Conservation (phyloP, 2,329 filamentous ascomycete genomes). For the Dothistroma pini region DNA sequence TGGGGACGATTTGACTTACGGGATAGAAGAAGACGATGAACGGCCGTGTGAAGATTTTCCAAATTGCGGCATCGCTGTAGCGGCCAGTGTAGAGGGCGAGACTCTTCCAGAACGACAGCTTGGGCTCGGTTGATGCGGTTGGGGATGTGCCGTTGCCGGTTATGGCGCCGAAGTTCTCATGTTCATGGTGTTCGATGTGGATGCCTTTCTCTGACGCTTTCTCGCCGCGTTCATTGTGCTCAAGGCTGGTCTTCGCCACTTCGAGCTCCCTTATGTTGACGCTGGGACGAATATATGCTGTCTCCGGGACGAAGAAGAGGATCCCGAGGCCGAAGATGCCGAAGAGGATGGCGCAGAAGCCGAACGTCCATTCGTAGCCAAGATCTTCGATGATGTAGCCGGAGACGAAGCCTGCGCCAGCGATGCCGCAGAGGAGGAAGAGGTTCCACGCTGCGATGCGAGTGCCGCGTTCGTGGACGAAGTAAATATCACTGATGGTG, state of each 20-base stretch:
- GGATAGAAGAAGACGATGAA: constrained; percentile 27
- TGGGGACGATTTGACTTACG: no score
- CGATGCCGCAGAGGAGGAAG: constrained; percentile 40
- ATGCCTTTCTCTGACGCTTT: constrained; percentile 16
- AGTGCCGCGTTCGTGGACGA: constrained; percentile 41
- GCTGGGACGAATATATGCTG: constrained; percentile 23
- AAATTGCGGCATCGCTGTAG: constrained; percentile 33
- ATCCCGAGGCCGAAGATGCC: constrained; percentile 31
- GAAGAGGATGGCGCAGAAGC: constrained; percentile 39
- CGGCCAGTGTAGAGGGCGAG: constrained; percentile 33
- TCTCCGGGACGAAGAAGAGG: constrained; percentile 34
- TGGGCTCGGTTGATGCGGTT: constrained; percentile 17
- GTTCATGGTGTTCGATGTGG: constrained; percentile 17
- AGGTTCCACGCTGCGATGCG: constrained; percentile 41
- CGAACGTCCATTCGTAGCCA: constrained; percentile 42
- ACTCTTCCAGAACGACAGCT: constrained; percentile 30
- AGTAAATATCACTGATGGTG: constrained; percentile 44
- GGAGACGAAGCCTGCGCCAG: constrained; percentile 38
- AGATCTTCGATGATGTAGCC: constrained; percentile 42
- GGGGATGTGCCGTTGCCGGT: constrained; percentile 19
- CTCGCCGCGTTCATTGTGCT: constrained; percentile 20
- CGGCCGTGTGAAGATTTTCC: constrained; percentile 37
- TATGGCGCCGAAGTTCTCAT: not conserved
- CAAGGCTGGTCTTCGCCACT: constrained; percentile 14
- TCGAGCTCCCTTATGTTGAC: constrained; percentile 3